A percentile compares a stretch with the other conserved stretches of the same genome.
Evolutionary conservation across 176 grass and related monocot genomes (phyloP).

Genomic region (Oryza nivara): DNA sequence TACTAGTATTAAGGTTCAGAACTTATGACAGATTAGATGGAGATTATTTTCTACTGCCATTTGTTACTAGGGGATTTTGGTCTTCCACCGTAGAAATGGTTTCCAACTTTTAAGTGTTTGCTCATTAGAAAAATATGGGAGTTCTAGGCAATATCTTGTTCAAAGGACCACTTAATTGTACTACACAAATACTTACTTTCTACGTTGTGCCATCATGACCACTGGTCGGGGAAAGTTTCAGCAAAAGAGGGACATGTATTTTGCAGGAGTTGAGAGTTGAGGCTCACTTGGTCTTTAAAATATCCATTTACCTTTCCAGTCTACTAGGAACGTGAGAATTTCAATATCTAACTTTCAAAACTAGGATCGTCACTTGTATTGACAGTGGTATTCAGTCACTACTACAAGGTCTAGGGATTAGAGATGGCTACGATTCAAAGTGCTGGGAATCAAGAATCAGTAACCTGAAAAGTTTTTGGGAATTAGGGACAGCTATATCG

Average conservation of each 20-base stretch:
- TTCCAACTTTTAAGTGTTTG: not conserved
- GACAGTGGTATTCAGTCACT: not conserved
- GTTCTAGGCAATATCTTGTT: not conserved
- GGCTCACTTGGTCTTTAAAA: not conserved
- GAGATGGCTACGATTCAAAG: not conserved
- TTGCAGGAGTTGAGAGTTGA: not conserved
- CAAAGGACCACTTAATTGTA: not conserved
- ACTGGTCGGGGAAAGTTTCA: not conserved
- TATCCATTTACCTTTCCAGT: not conserved
- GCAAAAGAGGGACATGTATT: not conserved
- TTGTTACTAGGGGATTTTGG: not conserved
- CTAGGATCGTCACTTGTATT: not conserved
- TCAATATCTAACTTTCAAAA: not conserved
- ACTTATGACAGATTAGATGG: not conserved
- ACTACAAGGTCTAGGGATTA: not conserved
- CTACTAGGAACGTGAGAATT: not conserved
- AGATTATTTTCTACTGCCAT: not conserved
- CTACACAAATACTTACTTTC: not conserved
- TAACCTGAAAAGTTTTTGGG: constrained; percentile 14
- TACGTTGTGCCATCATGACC: not conserved
- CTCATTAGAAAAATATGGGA: not conserved
- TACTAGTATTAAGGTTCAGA: too few relatives aligned
- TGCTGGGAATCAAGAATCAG: not conserved
- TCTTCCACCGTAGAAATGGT: not conserved
- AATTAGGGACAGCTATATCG: constrained; percentile 11